Percentiles rank a stretch among this genome's conserved stretches.
These are phyloP conservation scores for apple (Malus domestica) DNA, from an alignment of 306 rosid genomes.

Conservation along the genomic window DNA sequence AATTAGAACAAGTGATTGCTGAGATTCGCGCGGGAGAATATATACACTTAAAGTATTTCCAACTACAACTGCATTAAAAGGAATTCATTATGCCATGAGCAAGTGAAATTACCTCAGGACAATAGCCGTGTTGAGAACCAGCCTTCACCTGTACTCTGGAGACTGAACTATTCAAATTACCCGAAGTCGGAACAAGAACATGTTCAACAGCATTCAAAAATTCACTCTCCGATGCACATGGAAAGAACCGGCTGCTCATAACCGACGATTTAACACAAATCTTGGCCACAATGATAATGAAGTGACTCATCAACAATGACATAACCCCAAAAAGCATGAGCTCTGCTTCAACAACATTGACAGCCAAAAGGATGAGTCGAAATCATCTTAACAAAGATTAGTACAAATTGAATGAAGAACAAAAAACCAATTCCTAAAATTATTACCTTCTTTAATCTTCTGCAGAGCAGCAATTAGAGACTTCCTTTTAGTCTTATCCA, in stretches of 20 bases:
- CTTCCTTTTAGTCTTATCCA: conserved; percentile 67
- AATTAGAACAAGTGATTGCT: too few species aligned
- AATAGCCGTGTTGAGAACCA: conserved; percentile 32
- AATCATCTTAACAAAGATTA: neutral
- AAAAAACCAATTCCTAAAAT: neutral
- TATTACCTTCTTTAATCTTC: conserved; percentile 74
- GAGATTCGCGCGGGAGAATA: too few species aligned
- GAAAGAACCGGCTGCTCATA: conserved; percentile 60
- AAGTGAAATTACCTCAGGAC: conserved; percentile 53
- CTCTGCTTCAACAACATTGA: conserved; percentile 45
- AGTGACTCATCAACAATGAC: conserved; percentile 89
- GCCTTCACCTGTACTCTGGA: conserved; percentile 20
- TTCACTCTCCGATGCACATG: conserved; percentile 42
- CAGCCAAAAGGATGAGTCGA: neutral
- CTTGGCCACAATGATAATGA: conserved; percentile 74
- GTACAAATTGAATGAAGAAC: neutral
- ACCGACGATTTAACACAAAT: conserved; percentile 68
- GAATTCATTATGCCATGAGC: neutral
- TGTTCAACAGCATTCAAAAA: conserved; percentile 8
- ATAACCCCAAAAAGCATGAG: conserved; percentile 84
- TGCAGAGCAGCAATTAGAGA: conserved; percentile 73
- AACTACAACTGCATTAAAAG: too few species aligned
- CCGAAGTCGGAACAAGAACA: conserved; percentile 16
- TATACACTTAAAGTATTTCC: too few species aligned
- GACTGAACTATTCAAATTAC: conserved; percentile 36